Evolutionary conservation across 371 early-diverging fungal genomes (phyloP).

Genomic region (Mucor lusitanicus): DNA sequence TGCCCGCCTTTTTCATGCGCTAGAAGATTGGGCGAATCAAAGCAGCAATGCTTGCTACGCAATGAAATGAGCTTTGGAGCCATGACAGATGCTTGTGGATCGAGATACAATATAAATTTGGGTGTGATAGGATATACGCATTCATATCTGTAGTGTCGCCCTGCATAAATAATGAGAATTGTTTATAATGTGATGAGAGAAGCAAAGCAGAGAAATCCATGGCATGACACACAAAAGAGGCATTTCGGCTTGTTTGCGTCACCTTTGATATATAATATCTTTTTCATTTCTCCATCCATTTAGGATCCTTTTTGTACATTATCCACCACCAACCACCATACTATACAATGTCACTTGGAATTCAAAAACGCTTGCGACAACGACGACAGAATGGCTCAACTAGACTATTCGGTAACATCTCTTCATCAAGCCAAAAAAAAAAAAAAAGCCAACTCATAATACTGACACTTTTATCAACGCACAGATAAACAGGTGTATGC

Average conservation of each 20-base stretch:
- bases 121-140: too few species aligned
- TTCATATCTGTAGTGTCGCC: too few species aligned
- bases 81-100: too few species aligned
- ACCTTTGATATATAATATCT: background rate
- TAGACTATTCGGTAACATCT: background rate
- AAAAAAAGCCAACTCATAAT: too few species aligned
- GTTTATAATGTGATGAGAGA: too few species aligned
- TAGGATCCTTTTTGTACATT: background rate
- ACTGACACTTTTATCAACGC: background rate
- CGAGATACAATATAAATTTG: too few species aligned
- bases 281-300: background rate
- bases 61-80: too few species aligned
- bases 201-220: background rate
- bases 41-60: too few species aligned
- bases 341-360: slow-evolving; percentile 2
- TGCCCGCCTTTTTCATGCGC: too few species aligned
- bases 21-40: too few species aligned
- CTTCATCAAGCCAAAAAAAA: background rate
- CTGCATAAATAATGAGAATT: too few species aligned
- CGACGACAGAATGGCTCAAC: slow-evolving; percentile 3
- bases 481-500: slow-evolving; percentile 33
- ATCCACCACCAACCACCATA: background rate
- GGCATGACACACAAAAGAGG: background rate
- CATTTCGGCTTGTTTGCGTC: slow-evolving; percentile 2
- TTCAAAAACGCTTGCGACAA: slow-evolving; percentile 4